Conservation (phyloP, 2,329 filamentous ascomycete species). For the Sphaerulina populicola region DNA sequence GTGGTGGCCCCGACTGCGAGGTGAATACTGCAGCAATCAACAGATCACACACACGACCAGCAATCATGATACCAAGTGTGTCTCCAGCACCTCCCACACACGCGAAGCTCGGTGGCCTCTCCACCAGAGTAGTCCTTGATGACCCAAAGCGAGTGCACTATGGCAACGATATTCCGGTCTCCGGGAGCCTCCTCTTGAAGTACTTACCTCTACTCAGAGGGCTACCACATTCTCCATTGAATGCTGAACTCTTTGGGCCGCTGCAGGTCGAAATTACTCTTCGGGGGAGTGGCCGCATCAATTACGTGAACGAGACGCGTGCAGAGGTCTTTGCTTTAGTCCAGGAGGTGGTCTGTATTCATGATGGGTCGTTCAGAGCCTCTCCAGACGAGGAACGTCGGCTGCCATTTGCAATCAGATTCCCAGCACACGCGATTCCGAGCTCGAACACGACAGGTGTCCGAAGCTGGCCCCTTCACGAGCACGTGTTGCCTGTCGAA, state of each 20-base stretch:
- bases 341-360: constrained; percentile 3
- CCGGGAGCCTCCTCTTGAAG: constrained; percentile 8
- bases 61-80: background rate
- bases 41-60: background rate
- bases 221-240: background rate
- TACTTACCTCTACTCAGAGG: constrained; percentile 5
- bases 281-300: constrained; percentile 6
- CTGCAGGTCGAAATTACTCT: constrained; percentile 8
- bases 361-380: constrained; percentile 12
- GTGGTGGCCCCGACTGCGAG: background rate
- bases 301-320: background rate
- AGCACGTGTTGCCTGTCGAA: background rate
- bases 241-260: constrained; percentile 13
- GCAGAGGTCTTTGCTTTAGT: constrained; percentile 1
- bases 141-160: constrained; percentile 13
- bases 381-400: constrained; percentile 7
- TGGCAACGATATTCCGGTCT: constrained; percentile 12
- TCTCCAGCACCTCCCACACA: background rate
- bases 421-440: constrained; percentile 9
- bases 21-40: background rate
- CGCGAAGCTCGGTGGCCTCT: constrained; percentile 9
- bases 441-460: constrained; percentile 5
- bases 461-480: constrained; percentile 10
- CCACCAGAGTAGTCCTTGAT: constrained; percentile 9
- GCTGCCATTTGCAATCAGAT: constrained; percentile 12